A percentile compares a stretch with the other conserved stretches of the same genome.
Conservation (phyloP, 139 green algal species). For the Closterium sp. region DNA sequence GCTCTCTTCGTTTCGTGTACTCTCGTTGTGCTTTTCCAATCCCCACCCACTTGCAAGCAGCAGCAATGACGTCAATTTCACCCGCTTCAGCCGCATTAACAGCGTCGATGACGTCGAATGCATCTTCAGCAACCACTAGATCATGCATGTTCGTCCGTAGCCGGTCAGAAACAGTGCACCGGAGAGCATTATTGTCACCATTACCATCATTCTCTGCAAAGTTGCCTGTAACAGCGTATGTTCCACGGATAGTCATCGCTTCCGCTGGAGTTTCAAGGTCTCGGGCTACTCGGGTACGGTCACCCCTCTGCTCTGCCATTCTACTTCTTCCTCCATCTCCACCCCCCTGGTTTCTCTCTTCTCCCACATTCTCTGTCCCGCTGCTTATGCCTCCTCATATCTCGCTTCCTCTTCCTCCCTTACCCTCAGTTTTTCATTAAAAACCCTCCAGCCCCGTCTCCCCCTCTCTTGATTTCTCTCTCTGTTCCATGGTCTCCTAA, state of each 20-base stretch:
- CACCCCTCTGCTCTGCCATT: too few relatives aligned
- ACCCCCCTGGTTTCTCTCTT: too few relatives aligned
- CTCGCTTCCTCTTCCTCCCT: not conserved
- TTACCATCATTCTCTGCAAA: not conserved
- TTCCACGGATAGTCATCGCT: not conserved
- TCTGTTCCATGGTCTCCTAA: not conserved
- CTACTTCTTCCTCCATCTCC: not conserved
- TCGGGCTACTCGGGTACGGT: not conserved
- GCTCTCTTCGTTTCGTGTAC: not conserved
- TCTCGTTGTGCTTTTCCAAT: not conserved
- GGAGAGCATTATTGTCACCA: not conserved
- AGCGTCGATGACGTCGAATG: not conserved
- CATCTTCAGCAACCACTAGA: not conserved
- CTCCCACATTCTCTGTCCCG: too few relatives aligned
- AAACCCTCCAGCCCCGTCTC: not conserved
- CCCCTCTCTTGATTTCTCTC: not conserved
- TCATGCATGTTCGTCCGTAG: not conserved
- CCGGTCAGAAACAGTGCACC: not conserved
- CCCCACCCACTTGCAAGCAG: not conserved
- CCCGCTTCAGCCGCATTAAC: not conserved
- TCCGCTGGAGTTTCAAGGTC: not conserved
- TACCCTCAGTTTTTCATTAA: not conserved
- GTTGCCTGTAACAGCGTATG: not conserved
- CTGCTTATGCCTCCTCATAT: not conserved
- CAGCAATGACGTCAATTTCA: not conserved